Percentiles rank a stretch among this genome's conserved stretches.
These are phyloP conservation scores for Brassica nigra DNA, from an alignment of 345 rosid genomes.

Conservation along the genomic window DNA sequence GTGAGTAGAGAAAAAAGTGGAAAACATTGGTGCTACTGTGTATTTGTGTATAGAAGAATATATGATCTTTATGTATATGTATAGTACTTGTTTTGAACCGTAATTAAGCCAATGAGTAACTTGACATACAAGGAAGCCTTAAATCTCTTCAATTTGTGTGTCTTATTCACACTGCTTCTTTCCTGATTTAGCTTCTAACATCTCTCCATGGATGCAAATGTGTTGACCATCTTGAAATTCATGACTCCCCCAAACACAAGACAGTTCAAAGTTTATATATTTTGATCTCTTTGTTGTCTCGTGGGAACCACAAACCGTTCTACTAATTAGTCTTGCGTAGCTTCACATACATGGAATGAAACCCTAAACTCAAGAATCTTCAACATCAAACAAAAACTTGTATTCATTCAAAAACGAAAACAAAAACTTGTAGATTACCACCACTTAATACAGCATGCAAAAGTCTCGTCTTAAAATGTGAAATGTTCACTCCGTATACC, in stretches of 20 bases:
- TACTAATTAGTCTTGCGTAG: not conserved
- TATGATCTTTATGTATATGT: not conserved
- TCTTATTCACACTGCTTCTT: not conserved
- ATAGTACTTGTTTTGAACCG: not conserved
- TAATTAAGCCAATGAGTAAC: not conserved
- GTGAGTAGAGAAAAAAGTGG: not conserved
- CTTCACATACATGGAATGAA: not conserved
- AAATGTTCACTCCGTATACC: too few species aligned
- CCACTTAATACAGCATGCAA: too few species aligned
- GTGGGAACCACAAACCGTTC: not conserved
- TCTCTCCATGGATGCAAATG: not conserved
- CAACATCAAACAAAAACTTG: not conserved
- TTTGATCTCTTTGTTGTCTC: not conserved
- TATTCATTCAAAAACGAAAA: too few species aligned
- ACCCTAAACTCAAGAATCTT: not conserved
- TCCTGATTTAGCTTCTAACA: not conserved
- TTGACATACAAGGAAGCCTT: not conserved
- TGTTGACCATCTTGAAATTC: not conserved
- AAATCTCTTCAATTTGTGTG: not conserved
- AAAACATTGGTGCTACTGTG: not conserved
- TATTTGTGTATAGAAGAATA: not conserved
- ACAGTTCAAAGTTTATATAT: not conserved
- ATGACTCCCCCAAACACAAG: not conserved
- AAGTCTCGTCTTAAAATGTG: too few species aligned
- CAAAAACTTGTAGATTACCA: too few species aligned